Base-by-base conservation (phyloP, 108 stramenopile genomes). In the Nannochloropsis gaditana region DNA sequence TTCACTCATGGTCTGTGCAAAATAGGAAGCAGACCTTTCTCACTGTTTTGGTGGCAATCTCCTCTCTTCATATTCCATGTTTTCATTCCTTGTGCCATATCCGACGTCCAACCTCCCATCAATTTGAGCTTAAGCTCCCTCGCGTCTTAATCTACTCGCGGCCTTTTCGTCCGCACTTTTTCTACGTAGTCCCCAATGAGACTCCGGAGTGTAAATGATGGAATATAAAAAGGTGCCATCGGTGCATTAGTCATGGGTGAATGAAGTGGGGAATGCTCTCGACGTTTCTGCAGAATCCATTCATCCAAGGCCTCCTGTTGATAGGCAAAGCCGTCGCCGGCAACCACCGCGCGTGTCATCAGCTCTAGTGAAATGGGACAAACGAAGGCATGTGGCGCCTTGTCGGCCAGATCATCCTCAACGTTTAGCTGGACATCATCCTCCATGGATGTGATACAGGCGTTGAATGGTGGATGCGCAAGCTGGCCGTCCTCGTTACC, bases 231-330 rank as follows among this genome's bases (percentile, higher is more conserved):
- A 73, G 59, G 59, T 15, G 59, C 59, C 59, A 73, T 73, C 59
- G 59, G 59, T n/a, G 59, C 59, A 73, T 73, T 73, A 2, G 59
- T 73, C 59, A 73, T 73, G 59, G 59, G 59, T n/a, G 59, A 73
- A n/a, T n/a, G 59, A 15, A 73, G 59, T 2, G 59, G 59, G 19
- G 15, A n/a, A 15, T n/a, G 59, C 59, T 73, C 59, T n/a, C 59
- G 59, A 15, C 59, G 15, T 4, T 73, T 73, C 8, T 8, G 59
- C 19, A 73, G 59, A 73, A 73, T 73, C 59, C 59, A 73, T 4
- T 15, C n/a, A n/a, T 73, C 59, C 59, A 73, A n/a, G 19, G 59
- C 59, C 59, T 73, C 59, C 59, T n/a, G 15, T n/a, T 73, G 59
- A n/a, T 73, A 73, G 59, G 59, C 15, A 73, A n/a, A 73, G 15